Conservation (phyloP, 129 eudicot species). For the Ambrosia trifida region DNA sequence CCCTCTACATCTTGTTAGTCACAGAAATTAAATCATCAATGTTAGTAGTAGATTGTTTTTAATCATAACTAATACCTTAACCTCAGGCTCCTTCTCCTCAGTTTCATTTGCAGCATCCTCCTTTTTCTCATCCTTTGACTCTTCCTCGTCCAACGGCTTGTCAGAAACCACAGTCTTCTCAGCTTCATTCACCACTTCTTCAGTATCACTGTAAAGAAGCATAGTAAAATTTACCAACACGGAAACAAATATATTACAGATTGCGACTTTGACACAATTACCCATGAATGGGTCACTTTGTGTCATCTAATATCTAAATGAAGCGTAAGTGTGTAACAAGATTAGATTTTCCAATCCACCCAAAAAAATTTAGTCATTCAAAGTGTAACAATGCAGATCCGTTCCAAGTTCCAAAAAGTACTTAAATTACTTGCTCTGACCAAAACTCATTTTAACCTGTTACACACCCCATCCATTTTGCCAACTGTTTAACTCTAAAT, state of each 20-base stretch:
- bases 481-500: not conserved
- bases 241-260: not conserved
- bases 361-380: not conserved
- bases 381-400: no score
- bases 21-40: not conserved
- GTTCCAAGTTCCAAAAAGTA: not conserved
- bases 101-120: constrained; percentile 62
- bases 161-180: constrained; percentile 56
- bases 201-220: constrained; percentile 46
- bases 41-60: not conserved
- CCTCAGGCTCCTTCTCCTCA: constrained; percentile 81
- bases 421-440: not conserved
- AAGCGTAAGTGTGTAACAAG: not conserved
- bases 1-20: not conserved
- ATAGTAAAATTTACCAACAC: constrained; percentile 5
- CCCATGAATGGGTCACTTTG: not conserved
- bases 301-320: not conserved
- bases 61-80: constrained; percentile 48
- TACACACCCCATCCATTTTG: not conserved
- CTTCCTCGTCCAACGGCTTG: constrained; percentile 57
- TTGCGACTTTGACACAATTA: not conserved
- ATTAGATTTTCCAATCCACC: not conserved
- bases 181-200: constrained; percentile 60
- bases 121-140: constrained; percentile 55
- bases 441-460: not conserved